A percentile compares a stretch with the other conserved stretches of the same genome.
Evolutionary conservation across 2,329 filamentous ascomycete species (phyloP).

Genomic region (Phyllosticta citriasiana): DNA sequence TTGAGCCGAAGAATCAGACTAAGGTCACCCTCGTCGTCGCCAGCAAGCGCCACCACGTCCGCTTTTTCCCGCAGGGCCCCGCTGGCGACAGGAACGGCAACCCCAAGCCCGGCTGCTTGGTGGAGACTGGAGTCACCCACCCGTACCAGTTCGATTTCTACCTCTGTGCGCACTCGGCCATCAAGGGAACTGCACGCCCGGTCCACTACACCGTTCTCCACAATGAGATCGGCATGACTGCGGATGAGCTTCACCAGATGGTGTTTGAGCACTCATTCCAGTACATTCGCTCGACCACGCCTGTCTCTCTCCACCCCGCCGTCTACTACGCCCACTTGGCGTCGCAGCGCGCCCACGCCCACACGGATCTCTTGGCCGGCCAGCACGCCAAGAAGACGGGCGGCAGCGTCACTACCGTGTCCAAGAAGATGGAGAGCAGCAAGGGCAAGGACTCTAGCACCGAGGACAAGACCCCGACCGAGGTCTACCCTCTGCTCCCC

Average conservation of each 20-base stretch:
- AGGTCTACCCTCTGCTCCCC: conserved; percentile 30
- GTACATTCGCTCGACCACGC: conserved; percentile 83
- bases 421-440: conserved; percentile 13
- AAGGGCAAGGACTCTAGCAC: conserved; percentile 20
- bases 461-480: conserved; percentile 20
- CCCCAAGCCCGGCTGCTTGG: conserved; percentile 72
- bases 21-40: conserved; percentile 81
- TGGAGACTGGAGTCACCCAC: conserved; percentile 84
- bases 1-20: conserved; percentile 32
- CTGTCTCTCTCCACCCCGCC: conserved; percentile 77
- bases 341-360: conserved; percentile 65
- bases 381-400: background rate
- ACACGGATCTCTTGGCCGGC: conserved; percentile 28
- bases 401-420: background rate
- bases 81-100: conserved; percentile 66
- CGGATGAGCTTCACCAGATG: conserved; percentile 69
- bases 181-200: conserved; percentile 88
- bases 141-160: conserved; percentile 88
- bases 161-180: conserved; percentile 60
- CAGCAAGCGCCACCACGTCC: conserved; percentile 88
- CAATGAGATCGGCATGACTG: conserved; percentile 62
- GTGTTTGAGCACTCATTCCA: conserved; percentile 94
- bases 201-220: conserved; percentile 85
- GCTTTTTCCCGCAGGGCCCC: conserved; percentile 66
- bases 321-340: conserved; percentile 96